Evolutionary conservation across 495 filamentous ascomycete species (phyloP).

Genomic region (Xylona heveae): DNA sequence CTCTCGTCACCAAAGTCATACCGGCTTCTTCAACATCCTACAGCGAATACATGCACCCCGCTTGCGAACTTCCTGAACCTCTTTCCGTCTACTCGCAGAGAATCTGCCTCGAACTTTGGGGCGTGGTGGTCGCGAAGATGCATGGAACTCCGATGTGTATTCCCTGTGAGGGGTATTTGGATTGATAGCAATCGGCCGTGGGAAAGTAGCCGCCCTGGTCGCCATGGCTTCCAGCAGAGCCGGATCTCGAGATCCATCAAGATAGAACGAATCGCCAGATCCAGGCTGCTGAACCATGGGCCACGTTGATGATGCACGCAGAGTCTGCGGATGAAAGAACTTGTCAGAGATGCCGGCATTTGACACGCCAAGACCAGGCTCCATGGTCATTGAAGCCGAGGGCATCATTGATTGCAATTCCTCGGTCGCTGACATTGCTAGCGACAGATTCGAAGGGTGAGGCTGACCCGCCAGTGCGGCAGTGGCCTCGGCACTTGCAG

Average conservation of each 20-base stretch:
- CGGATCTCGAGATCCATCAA: constrained; percentile 1
- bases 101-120: constrained; percentile 49
- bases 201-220: constrained; percentile 24
- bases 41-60: constrained; percentile 71
- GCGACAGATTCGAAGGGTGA: constrained; percentile 22
- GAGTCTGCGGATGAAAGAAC: constrained; percentile 8
- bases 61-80: constrained; percentile 65
- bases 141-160: constrained; percentile 32
- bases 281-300: neutral
- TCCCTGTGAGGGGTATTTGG: constrained; percentile 29
- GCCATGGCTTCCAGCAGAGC: constrained; percentile 12
- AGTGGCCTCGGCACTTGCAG: constrained; percentile 17
- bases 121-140: constrained; percentile 26
- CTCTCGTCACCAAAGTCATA: constrained; percentile 10
- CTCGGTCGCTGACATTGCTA: too few relatives aligned
- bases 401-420: constrained; percentile 21
- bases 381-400: constrained; percentile 12
- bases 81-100: constrained; percentile 40
- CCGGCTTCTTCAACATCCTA: constrained; percentile 66
- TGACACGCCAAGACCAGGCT: constrained; percentile 10
- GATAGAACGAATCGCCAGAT: neutral
- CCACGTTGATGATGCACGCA: constrained; percentile 1
- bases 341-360: constrained; percentile 12
- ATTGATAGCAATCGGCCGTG: constrained; percentile 33
- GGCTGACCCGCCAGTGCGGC: constrained; percentile 23